Conservation (phyloP, 805 yeast species). For the Saccharomycopsis capsularis region DNA sequence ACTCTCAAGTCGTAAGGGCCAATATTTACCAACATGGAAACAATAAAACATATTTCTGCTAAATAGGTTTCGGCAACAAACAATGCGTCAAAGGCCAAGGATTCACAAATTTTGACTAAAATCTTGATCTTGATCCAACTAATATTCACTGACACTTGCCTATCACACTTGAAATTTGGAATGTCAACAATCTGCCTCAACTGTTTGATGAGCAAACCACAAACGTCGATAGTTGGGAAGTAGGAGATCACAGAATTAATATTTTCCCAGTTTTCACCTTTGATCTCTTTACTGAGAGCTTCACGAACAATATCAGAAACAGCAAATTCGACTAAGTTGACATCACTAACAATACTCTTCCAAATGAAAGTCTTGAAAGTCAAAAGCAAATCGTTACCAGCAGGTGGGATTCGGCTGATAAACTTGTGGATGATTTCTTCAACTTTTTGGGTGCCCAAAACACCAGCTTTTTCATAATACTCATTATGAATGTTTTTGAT, state of each 20-base stretch:
- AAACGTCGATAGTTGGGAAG: constrained; percentile 47
- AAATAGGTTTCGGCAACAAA: constrained; percentile 42
- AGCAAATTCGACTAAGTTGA: constrained; percentile 37
- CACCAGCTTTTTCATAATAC: constrained; percentile 35
- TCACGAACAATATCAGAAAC: constrained; percentile 50
- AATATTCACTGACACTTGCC: constrained; percentile 31
- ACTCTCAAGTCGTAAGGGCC: constrained; percentile 34
- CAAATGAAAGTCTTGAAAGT: constrained; percentile 42
- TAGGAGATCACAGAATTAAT: constrained; percentile 41
- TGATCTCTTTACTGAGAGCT: constrained; percentile 49
- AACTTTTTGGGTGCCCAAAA: constrained; percentile 39
- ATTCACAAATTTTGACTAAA: constrained; percentile 42
- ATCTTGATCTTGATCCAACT: constrained; percentile 49
- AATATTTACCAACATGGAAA: constrained; percentile 33
- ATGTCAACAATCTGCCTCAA: constrained; percentile 37
- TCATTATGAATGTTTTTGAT: constrained; percentile 41
- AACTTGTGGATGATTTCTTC: constrained; percentile 44
- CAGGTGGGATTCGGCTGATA: constrained; percentile 35
- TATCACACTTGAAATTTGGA: constrained; percentile 22
- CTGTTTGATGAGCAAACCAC: constrained; percentile 43
- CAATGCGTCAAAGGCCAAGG: constrained; percentile 46
- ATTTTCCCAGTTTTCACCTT: constrained; percentile 45
- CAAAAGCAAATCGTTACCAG: constrained; percentile 33
- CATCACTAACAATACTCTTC: constrained; percentile 43
- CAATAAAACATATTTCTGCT: constrained; percentile 48